Conservation (phyloP, 208 protist genomes). For the Leishmania lainsoni region DNA sequence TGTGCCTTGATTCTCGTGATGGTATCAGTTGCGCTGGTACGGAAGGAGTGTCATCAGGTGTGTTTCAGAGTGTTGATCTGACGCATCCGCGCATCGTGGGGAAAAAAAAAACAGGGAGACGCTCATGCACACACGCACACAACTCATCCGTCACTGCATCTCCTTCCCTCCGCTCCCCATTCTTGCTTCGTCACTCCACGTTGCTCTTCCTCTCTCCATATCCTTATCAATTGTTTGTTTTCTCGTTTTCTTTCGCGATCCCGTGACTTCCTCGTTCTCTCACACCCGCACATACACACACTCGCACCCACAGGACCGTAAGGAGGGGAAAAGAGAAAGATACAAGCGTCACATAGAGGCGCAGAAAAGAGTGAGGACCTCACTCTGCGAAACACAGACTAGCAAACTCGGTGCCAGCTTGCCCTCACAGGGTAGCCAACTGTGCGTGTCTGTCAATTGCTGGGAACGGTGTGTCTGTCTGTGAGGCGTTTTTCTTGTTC, state of each 20-base stretch:
- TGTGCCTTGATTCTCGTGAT: not conserved
- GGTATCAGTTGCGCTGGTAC: not conserved
- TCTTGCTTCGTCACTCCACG: slow-evolving; percentile 4
- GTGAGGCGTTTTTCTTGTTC: not conserved
- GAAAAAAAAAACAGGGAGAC: not conserved
- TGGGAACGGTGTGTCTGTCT: not conserved
- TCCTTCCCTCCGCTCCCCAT: not conserved
- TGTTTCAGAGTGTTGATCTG: not conserved
- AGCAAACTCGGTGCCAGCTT: not conserved
- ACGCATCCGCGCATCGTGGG: not conserved
- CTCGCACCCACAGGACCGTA: not conserved
- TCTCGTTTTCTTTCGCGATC: not conserved
- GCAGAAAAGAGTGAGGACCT: not conserved
- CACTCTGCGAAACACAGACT: not conserved
- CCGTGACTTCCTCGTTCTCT: not conserved
- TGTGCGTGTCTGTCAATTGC: not conserved
- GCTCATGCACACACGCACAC: not conserved
- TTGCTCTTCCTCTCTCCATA: not conserved
- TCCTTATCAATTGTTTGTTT: not conserved
- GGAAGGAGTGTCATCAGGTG: not conserved
- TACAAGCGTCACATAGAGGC: not conserved
- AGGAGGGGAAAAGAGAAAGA: not conserved
- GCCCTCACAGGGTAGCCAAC: not conserved
- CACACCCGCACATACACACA: not conserved
- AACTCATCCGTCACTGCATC: not conserved